A percentile compares a stretch with the other conserved stretches of the same genome.
These are phyloP conservation scores for Wickerhamomyces bisporus DNA, from an alignment of 805 yeast species.

Conservation along the genomic window DNA sequence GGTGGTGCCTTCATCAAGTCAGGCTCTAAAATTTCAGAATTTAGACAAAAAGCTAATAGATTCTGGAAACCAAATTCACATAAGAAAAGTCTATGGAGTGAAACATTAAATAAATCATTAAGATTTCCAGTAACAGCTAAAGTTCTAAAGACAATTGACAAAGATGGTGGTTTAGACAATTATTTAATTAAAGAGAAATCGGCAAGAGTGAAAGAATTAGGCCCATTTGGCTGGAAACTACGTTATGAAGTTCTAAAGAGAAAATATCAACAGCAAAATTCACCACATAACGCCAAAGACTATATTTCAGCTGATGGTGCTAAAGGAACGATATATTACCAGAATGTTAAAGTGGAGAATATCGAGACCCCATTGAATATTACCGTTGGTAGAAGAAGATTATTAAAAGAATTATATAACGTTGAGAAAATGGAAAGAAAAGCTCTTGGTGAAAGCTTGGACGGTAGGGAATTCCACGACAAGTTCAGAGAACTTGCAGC, in stretches of 20 bases:
- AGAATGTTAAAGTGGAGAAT: slow-evolving; percentile 34
- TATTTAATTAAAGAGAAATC: slow-evolving; percentile 83
- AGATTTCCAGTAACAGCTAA: slow-evolving; percentile 65
- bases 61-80: slow-evolving; percentile 84
- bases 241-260: slow-evolving; percentile 64
- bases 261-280: slow-evolving; percentile 34
- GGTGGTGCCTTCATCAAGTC: slow-evolving; percentile 82
- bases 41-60: slow-evolving; percentile 63
- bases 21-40: slow-evolving; percentile 76
- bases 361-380: slow-evolving; percentile 40
- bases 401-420: slow-evolving; percentile 51
- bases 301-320: slow-evolving; percentile 29
- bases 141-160: slow-evolving; percentile 80
- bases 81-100: slow-evolving; percentile 77
- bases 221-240: slow-evolving; percentile 87
- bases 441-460: slow-evolving; percentile 39
- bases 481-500: slow-evolving; percentile 37
- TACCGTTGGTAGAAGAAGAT: slow-evolving; percentile 58
- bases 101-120: slow-evolving; percentile 51
- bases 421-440: slow-evolving; percentile 38
- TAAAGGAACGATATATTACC: slow-evolving; percentile 41
- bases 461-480: slow-evolving; percentile 42
- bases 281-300: slow-evolving; percentile 32
- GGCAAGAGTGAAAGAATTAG: slow-evolving; percentile 88
- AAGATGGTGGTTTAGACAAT: slow-evolving; percentile 93